Evolutionary conservation across 208 protist genomes (phyloP).

Genomic region (Tritrichomonas foetus): DNA sequence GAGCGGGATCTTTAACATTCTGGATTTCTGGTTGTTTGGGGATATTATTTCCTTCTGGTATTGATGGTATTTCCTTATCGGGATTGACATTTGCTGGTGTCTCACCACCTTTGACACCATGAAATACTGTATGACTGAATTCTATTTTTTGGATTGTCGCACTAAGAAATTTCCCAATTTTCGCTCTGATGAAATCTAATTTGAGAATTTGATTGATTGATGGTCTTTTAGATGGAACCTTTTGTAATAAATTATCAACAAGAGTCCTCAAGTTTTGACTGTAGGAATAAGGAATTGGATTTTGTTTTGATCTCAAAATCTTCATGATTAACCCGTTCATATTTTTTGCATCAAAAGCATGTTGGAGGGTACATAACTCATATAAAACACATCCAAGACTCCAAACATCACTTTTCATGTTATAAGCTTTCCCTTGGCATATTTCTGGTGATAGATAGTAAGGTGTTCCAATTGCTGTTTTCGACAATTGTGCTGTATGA

Average conservation of each 20-base stretch:
- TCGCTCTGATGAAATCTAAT: background rate
- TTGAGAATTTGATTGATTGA: conserved; percentile 32
- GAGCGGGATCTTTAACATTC: background rate
- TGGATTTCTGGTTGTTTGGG: background rate
- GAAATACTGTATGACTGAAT: conserved; percentile 33
- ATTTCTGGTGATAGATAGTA: conserved; percentile 47
- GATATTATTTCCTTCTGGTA: background rate
- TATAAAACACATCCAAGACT: conserved; percentile 1
- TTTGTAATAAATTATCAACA: conserved; percentile 31
- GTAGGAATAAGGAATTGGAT: background rate
- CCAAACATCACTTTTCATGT: conserved; percentile 9
- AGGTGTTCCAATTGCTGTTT: conserved; percentile 40
- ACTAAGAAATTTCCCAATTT: background rate
- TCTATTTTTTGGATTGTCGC: background rate
- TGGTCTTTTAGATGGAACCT: background rate
- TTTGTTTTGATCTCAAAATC: background rate
- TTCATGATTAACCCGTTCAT: conserved; percentile 29
- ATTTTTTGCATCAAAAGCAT: conserved; percentile 5
- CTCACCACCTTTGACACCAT: background rate
- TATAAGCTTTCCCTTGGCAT: conserved; percentile 46
- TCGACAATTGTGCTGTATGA: background rate
- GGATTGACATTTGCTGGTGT: background rate
- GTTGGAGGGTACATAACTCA: background rate
- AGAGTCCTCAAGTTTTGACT: background rate
- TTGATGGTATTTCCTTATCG: background rate